Evolutionary conservation across 345 rosid species (phyloP).

Genomic region (Moricandia moricandioides): DNA sequence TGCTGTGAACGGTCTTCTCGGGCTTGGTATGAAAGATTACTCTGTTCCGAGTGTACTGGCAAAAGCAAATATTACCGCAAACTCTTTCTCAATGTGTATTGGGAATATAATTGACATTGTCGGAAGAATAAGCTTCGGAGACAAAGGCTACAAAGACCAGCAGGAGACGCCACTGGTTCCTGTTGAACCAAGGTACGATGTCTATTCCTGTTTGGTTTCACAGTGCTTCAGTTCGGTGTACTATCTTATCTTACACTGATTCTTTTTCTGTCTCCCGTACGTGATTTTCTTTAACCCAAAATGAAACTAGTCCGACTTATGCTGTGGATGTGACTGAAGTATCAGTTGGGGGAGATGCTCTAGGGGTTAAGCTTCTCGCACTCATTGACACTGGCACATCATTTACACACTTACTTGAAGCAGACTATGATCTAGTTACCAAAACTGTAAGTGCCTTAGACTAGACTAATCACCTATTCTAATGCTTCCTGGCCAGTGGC

Average conservation of each 20-base stretch:
- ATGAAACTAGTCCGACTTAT: slow-evolving; percentile 55
- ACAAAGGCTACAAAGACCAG: slow-evolving; percentile 72
- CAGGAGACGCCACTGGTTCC: slow-evolving; percentile 68
- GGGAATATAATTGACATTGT: slow-evolving; percentile 36
- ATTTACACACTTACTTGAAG: slow-evolving; percentile 75
- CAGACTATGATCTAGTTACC: slow-evolving; percentile 60
- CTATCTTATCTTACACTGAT: neutral
- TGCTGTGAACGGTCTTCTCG: slow-evolving; percentile 84
- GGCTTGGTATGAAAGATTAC: slow-evolving; percentile 65
- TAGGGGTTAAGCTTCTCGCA: slow-evolving; percentile 48
- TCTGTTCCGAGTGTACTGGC: slow-evolving; percentile 91
- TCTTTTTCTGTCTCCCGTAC: neutral
- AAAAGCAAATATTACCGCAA: slow-evolving; percentile 48
- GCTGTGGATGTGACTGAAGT: slow-evolving; percentile 58
- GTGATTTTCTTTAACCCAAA: neutral
- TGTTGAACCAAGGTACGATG: slow-evolving; percentile 47
- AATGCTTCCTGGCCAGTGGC: neutral
- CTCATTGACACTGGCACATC: slow-evolving; percentile 84
- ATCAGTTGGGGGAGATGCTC: slow-evolving; percentile 47
- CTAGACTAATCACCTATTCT: neutral
- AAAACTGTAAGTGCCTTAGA: slow-evolving; percentile 48
- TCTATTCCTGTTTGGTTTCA: neutral
- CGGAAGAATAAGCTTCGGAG: slow-evolving; percentile 94
- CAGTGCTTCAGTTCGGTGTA: neutral
- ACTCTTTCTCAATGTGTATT: slow-evolving; percentile 96